Evolutionary conservation across 305 asterid genomes (phyloP), one percentile per base, ranked within the genome.

Genomic region (Fraxinus sp.): DNA sequence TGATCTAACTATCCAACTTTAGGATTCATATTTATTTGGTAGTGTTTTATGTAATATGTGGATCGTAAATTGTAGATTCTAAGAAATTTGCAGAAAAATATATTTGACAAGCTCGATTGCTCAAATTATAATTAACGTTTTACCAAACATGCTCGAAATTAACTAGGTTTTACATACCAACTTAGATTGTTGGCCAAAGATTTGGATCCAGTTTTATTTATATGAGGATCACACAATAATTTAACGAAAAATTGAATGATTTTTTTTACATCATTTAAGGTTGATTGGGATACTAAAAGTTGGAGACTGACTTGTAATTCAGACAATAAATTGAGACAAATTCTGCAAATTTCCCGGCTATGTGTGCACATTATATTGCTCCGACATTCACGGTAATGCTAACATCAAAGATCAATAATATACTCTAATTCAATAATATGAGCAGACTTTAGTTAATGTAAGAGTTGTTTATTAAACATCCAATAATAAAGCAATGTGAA

Each of bases 341-440:
- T 20, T 59, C 13, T 22, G 70, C 30, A 59, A 59, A 18, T 59
- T 52, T 52, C 64, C 64, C 64, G 2, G 7, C 18, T 16, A 52
- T 16, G 22, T 5, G 26, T 59, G 70, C 26, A 59, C 22, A 59
- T 59, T 59, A 59, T 59, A 59, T 18, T 20, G 41, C 24, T 83
- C 89, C 89, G 89, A 33, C 84, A 79, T 79, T 86, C 89, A 81
- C 87, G 89, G 74, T 13, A 75, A 18, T 82, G 73, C 39, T 49
- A 73, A 9, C 13, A 52, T 46, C 64, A n/a, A 76, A 82, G 70
- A 59, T 59, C 70, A 59, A 59, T 59, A 59, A 59, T 59, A 59
- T 7, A 59, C 14, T 59, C 70, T 36, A 59, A 20, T 59, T 59
- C 28, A 59, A 20, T 59, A 59, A 59, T 20, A 0, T 59, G 30